Evolutionary conservation across 371 early-diverging fungal genomes (phyloP).

Genomic region (Mucor irregularis): DNA sequence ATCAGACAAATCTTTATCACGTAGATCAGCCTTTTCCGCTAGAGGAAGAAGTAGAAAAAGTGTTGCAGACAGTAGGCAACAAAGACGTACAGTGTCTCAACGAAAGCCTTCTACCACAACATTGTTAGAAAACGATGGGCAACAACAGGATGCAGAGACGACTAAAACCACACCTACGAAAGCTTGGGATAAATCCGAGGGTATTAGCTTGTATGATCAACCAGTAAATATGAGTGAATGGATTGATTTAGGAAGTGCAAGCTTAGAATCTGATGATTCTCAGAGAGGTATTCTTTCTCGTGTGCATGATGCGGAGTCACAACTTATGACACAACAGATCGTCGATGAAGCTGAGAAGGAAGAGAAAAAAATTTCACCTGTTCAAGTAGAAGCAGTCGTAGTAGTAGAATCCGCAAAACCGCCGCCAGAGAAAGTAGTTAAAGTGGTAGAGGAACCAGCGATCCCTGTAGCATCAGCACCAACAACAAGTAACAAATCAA

Average conservation of each 20-base stretch:
- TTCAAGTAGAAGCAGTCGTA: not conserved
- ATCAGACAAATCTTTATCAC: conserved; percentile 18
- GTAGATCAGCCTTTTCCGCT: conserved; percentile 33
- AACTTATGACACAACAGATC: conserved; percentile 28
- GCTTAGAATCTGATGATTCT: conserved; percentile 34
- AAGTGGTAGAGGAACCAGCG: not conserved
- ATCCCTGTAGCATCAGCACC: not conserved
- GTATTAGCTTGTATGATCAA: conserved; percentile 36
- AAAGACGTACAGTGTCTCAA: conserved; percentile 10
- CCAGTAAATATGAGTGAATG: conserved; percentile 54
- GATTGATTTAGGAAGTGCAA: conserved; percentile 47
- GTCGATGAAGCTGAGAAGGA: too few species aligned
- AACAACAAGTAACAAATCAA: conserved; percentile 1
- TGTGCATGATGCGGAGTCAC: conserved; percentile 39
- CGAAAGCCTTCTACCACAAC: not conserved
- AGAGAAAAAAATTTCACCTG: too few species aligned
- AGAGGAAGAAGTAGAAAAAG: conserved; percentile 20
- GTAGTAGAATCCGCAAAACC: not conserved
- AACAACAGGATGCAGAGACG: too few species aligned
- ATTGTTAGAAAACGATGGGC: not conserved
- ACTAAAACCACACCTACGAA: not conserved
- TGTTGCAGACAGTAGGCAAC: not conserved
- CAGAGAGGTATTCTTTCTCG: conserved; percentile 44
- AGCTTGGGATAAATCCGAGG: conserved; percentile 25
- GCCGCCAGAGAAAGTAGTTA: not conserved